Evolutionary conservation across 2,329 filamentous ascomycete genomes (phyloP), one percentile per base, ranked within the genome.

Genomic region (Claviceps pazoutovae): DNA sequence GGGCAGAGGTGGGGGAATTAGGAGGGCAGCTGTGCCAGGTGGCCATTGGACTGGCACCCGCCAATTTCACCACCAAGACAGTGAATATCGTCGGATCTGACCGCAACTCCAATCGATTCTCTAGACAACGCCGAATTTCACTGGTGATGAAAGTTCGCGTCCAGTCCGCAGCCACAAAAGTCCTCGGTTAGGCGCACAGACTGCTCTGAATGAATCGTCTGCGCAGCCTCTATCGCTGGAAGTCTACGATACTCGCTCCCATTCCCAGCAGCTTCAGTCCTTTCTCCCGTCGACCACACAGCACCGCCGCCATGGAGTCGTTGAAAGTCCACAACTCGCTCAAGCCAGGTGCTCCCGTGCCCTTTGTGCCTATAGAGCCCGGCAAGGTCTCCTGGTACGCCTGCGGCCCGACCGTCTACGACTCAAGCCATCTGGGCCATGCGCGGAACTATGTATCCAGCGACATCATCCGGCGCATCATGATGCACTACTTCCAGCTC

Each of bases 381-480:
- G 78, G 80, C 26, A 83, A 84, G 63, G 79, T 94, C 30, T 82
- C 80, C 5, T 95, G 88, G 88, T 95, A 95, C 67, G 85, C 84
- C 58, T 95, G 89, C 71, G 89, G 89, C 17, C 88, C 88, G 53
- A 95, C 88, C 3, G 82, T 86, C 43, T 90, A 90, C 65, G 86
- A 90, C 65, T 84, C 89, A 69, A 79, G 83, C 56, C 87, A 91
- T 71, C 68, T 91, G 46, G 84, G 88, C 34, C 88, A 95, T 68
- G 88, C 87, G 34, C 76, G 88, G 59, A 95, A 95, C 71, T 95
- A 95, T 77, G 86, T 95, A 56, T 87, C 84, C 48, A 91, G 87
- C 46, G 89, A 95, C 66, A 89, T 95, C 57, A 82, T 95, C 59
- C 79, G 89, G 55, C 82, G 89, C 60, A 87, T 95, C 60, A 70